Percentiles rank a stretch among this genome's conserved stretches.
phyloP scores from a whole-genome alignment of 768 basidiomycete species.

The Calocybe gangraenosa region DNA sequence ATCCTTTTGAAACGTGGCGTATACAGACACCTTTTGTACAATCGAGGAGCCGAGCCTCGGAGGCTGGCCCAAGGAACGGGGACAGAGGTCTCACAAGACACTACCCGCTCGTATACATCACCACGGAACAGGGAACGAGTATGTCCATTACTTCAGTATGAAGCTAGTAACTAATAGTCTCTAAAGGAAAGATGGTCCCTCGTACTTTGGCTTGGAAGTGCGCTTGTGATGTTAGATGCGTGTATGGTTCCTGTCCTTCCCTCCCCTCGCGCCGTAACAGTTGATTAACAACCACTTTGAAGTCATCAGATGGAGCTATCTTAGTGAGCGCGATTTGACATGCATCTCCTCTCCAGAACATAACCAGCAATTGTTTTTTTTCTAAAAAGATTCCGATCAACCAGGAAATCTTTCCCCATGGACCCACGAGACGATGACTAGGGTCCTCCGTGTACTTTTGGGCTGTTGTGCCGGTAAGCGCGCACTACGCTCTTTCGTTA shows the following conservation, averaged over 20 bases:
- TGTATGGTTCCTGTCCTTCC: constrained; percentile 46
- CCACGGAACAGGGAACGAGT: constrained; percentile 5
- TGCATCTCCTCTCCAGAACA: not conserved
- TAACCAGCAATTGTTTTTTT: not conserved
- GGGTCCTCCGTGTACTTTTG: constrained; percentile 56
- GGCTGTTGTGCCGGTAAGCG: constrained; percentile 60
- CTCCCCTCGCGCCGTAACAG: not conserved
- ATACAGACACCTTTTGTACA: constrained; percentile 78
- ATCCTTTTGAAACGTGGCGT: constrained; percentile 80
- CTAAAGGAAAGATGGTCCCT: constrained; percentile 54
- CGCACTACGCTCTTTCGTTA: not conserved
- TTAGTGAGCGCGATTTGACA: constrained; percentile 41
- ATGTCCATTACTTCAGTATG: not conserved
- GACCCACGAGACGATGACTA: constrained; percentile 43
- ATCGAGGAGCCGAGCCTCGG: constrained; percentile 66
- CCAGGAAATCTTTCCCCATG: constrained; percentile 40
- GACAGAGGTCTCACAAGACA: constrained; percentile 5
- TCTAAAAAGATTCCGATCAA: constrained; percentile 42
- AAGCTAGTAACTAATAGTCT: no score
- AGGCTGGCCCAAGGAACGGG: constrained; percentile 25
- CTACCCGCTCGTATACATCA: not conserved
- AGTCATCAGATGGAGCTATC: constrained; percentile 80
- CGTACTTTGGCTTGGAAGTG: constrained; percentile 54
- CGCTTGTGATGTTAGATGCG: constrained; percentile 63
- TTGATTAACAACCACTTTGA: constrained; percentile 2